Percentiles rank a stretch among this genome's conserved stretches.
These are phyloP conservation scores for Microsporum audouinii DNA, from an alignment of 2,329 filamentous ascomycete genomes.

Conservation along the genomic window DNA sequence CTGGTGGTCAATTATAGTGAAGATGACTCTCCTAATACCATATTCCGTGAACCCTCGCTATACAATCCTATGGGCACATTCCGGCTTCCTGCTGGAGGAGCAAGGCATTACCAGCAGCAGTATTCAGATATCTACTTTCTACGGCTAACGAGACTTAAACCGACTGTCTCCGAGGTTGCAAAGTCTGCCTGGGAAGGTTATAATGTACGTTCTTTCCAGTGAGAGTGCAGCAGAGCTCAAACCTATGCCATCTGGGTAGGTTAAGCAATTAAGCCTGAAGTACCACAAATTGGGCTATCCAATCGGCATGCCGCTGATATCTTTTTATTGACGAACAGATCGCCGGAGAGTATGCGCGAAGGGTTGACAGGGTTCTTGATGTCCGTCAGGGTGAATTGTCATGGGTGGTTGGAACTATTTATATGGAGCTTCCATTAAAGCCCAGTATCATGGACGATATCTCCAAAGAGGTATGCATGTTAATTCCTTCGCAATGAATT, in stretches of 20 bases:
- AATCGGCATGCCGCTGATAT: neutral
- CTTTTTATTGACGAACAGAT: conserved; percentile 38
- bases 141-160: conserved; percentile 76
- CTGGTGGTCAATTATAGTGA: conserved; percentile 6
- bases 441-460: conserved; percentile 94
- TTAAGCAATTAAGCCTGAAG: neutral
- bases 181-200: conserved; percentile 65
- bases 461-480: conserved; percentile 66
- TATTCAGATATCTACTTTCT: conserved; percentile 97
- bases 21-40: conserved; percentile 28
- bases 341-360: conserved; percentile 60
- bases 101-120: conserved; percentile 76
- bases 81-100: conserved; percentile 51
- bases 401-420: conserved; percentile 89
- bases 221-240: conserved; percentile 3
- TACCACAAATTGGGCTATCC: neutral
- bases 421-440: conserved; percentile 94
- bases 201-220: conserved; percentile 34
- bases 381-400: conserved; percentile 91
- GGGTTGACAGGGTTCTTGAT: conserved; percentile 81
- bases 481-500: conserved; percentile 7
- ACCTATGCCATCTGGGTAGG: neutral
- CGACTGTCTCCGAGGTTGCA: conserved; percentile 64
- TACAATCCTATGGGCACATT: conserved; percentile 73
- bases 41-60: conserved; percentile 45